Percentiles rank a stretch among this genome's conserved stretches.
phyloP scores from a whole-genome alignment of 2,329 filamentous ascomycete genomes.

The Neobulgaria alba region DNA sequence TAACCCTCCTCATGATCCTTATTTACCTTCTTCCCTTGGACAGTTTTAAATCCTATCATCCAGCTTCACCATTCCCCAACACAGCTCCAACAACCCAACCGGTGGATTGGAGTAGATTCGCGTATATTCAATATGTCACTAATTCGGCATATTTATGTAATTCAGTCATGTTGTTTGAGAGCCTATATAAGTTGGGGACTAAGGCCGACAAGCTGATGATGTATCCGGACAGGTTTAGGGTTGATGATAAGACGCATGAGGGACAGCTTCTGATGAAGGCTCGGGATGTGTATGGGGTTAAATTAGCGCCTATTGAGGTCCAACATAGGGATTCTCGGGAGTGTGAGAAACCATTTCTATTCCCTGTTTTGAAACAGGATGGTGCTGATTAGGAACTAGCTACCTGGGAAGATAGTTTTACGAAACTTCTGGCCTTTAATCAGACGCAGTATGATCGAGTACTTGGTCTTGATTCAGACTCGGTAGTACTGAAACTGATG shows the following conservation, averaged over 20 bases:
- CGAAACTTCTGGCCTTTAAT: conserved; percentile 62
- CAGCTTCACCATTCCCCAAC: too few species aligned
- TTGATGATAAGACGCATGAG: too few species aligned
- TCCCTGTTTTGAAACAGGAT: too few species aligned
- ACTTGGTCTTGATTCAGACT: conserved; percentile 18
- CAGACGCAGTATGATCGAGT: conserved; percentile 45
- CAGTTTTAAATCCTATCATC: too few species aligned
- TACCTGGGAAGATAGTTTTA: conserved; percentile 39
- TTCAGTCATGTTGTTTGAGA: conserved; percentile 42
- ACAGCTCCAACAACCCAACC: too few species aligned
- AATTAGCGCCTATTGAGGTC: conserved; percentile 34
- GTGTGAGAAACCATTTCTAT: conserved; percentile 25
- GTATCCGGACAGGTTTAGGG: too few species aligned
- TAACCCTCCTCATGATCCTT: too few species aligned
- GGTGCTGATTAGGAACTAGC: too few species aligned
- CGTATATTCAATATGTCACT: conserved; percentile 43
- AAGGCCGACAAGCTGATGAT: conserved; percentile 38
- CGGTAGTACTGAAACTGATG: conserved; percentile 34
- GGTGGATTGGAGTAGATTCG: conserved; percentile 38
- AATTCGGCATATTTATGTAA: conserved; percentile 40
- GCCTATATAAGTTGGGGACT: conserved; percentile 34
- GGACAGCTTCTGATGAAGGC: conserved; percentile 36
- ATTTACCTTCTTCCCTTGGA: too few species aligned
- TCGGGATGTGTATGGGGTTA: conserved; percentile 37
- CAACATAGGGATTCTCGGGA: conserved; percentile 31